Conservation (phyloP, 2,329 filamentous ascomycete species). For the Colletotrichum salicis region DNA sequence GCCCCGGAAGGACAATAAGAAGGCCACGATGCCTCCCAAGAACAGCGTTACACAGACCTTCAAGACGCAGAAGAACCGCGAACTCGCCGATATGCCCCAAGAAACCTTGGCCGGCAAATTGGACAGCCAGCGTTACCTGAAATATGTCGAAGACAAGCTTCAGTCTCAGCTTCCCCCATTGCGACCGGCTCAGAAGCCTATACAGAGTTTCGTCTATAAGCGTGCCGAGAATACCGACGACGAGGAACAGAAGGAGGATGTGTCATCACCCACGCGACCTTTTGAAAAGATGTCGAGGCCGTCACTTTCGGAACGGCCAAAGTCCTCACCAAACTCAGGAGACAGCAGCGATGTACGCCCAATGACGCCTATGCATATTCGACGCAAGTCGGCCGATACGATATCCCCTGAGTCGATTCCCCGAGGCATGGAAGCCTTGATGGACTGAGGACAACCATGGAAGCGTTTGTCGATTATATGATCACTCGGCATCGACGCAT, state of each 20-base stretch:
- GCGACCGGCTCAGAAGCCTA: conserved; percentile 38
- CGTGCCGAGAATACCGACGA: background rate
- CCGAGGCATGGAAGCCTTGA: conserved; percentile 50
- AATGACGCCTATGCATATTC: conserved; percentile 24
- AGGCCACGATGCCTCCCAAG: conserved; percentile 47
- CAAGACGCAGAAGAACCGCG: conserved; percentile 54
- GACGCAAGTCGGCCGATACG: conserved; percentile 43
- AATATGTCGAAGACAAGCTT: conserved; percentile 37
- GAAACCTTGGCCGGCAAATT: conserved; percentile 39
- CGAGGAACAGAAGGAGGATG: background rate
- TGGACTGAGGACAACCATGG: conserved; percentile 41
- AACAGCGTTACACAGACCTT: conserved; percentile 54
- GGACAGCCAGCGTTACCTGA: conserved; percentile 39
- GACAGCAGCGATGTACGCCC: conserved; percentile 24
- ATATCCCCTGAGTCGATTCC: conserved; percentile 58
- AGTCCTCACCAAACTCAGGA: conserved; percentile 25
- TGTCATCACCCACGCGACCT: background rate
- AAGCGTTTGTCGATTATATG: background rate
- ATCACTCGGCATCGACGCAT: background rate
- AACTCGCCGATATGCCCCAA: conserved; percentile 41
- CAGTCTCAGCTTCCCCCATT: conserved; percentile 39
- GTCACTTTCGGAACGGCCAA: conserved; percentile 28
- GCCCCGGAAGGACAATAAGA: conserved; percentile 49
- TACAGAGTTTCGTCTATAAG: conserved; percentile 37
- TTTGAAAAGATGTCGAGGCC: conserved; percentile 9